Evolutionary conservation across 805 yeast genomes (phyloP).

Genomic region (Candida tibetensis): DNA sequence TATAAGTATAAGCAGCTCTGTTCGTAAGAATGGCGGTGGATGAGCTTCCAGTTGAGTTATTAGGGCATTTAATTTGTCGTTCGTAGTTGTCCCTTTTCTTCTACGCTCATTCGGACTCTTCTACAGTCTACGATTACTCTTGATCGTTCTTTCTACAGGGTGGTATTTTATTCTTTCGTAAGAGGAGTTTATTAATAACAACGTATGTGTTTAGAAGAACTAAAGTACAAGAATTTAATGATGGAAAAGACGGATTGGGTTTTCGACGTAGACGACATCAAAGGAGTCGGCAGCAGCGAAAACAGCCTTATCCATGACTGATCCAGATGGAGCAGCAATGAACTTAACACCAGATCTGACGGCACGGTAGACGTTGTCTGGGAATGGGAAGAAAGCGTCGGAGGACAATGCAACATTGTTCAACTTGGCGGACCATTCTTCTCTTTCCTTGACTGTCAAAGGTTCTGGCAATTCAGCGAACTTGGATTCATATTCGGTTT

Average conservation of each 20-base stretch:
- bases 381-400: slow-evolving; percentile 99
- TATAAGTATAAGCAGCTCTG: too few species aligned
- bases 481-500: slow-evolving; percentile 85
- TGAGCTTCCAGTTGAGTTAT: too few species aligned
- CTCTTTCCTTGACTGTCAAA: slow-evolving; percentile 76
- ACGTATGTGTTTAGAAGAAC: slow-evolving; percentile 3
- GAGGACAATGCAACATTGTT: slow-evolving; percentile 88
- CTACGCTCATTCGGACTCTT: too few species aligned
- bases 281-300: slow-evolving; percentile 92
- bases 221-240: slow-evolving; percentile 48
- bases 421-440: slow-evolving; percentile 80
- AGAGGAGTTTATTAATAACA: slow-evolving; percentile 1
- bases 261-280: slow-evolving; percentile 90
- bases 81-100: too few species aligned
- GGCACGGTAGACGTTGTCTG: slow-evolving; percentile 98
- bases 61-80: too few species aligned
- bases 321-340: slow-evolving; percentile 96
- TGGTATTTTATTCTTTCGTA: too few species aligned
- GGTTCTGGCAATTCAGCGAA: slow-evolving; percentile 83
- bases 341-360: slow-evolving; percentile 94
- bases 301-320: slow-evolving; percentile 96
- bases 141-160: too few species aligned
- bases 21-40: too few species aligned
- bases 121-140: too few species aligned
- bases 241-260: slow-evolving; percentile 97